A percentile compares a stretch with the other conserved stretches of the same genome.
Conservation (phyloP, 352 stramenopile species). For the Pythium scleroteichum region DNA sequence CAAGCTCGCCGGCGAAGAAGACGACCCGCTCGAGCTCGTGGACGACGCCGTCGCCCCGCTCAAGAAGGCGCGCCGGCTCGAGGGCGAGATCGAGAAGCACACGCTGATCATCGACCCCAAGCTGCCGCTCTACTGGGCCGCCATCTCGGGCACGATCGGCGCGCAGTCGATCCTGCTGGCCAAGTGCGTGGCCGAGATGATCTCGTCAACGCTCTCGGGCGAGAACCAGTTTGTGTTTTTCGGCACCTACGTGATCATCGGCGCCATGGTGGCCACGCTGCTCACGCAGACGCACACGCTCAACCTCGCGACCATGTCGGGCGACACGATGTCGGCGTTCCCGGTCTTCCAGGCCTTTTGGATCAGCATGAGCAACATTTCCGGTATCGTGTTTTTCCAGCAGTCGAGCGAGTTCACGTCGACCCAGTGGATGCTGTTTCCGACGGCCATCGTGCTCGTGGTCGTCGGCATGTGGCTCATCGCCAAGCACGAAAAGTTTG, state of each 20-base stretch:
- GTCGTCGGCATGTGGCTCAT: constrained; percentile 78
- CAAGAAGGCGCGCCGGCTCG: constrained; percentile 49
- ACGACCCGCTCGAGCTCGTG: constrained; percentile 21
- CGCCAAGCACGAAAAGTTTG: constrained; percentile 89
- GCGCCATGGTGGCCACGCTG: constrained; percentile 70
- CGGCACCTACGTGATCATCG: constrained; percentile 79
- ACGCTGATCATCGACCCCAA: constrained; percentile 86
- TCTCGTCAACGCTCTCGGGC: constrained; percentile 75
- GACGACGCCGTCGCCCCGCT: constrained; percentile 28
- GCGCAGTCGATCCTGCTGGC: constrained; percentile 82
- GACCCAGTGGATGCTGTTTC: constrained; percentile 86
- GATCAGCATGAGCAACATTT: constrained; percentile 89
- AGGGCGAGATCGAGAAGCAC: constrained; percentile 80
- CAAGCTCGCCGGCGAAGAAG: constrained; percentile 24
- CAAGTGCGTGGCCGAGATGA: constrained; percentile 86
- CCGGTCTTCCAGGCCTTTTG: constrained; percentile 88
- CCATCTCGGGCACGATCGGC: constrained; percentile 82
- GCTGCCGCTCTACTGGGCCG: constrained; percentile 85
- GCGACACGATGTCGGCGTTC: constrained; percentile 85
- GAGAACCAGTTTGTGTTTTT: constrained; percentile 89
- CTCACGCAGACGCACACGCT: constrained; percentile 85
- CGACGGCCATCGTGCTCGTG: constrained; percentile 67
- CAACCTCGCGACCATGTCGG: constrained; percentile 82
- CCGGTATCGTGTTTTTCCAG: constrained; percentile 87
- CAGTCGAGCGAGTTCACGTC: constrained; percentile 80